Conservation (phyloP, 805 yeast genomes). For the Metschnikowia noctiluminum region DNA sequence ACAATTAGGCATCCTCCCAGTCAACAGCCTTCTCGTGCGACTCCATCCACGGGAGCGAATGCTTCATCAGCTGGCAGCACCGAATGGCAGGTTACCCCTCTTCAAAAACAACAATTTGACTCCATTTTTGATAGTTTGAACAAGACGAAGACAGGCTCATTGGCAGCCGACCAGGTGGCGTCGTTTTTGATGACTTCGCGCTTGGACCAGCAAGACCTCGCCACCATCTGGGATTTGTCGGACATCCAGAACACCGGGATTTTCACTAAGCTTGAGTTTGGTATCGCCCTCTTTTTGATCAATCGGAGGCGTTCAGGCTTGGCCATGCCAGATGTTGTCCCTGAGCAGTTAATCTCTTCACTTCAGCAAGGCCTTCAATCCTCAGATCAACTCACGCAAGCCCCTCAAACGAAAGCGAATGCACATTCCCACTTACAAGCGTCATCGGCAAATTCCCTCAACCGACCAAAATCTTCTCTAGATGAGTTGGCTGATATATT, state of each 20-base stretch:
- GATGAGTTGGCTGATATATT: slow-evolving; percentile 60
- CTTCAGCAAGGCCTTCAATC: too few species aligned
- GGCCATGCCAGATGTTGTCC: slow-evolving; percentile 74
- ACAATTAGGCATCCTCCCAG: slow-evolving; percentile 27
- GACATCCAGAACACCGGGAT: slow-evolving; percentile 84
- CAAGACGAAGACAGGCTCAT: slow-evolving; percentile 53
- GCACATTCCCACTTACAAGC: not conserved
- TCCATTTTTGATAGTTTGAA: slow-evolving; percentile 77
- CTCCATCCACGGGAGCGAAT: slow-evolving; percentile 17
- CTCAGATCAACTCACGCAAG: not conserved
- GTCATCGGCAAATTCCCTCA: slow-evolving; percentile 6
- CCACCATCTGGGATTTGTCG: slow-evolving; percentile 91
- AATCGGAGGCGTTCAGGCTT: slow-evolving; percentile 79
- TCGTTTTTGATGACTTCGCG: slow-evolving; percentile 85
- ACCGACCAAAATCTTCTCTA: slow-evolving; percentile 49
- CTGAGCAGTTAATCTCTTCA: slow-evolving; percentile 52
- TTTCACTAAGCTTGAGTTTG: slow-evolving; percentile 78
- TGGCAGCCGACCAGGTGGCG: slow-evolving; percentile 81
- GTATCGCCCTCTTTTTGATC: slow-evolving; percentile 90
- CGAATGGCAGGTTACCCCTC: slow-evolving; percentile 68
- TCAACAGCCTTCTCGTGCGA: slow-evolving; percentile 6
- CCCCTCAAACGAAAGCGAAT: slow-evolving; percentile 13
- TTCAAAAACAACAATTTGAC: slow-evolving; percentile 75
- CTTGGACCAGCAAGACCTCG: slow-evolving; percentile 78
- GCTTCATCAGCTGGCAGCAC: slow-evolving; percentile 18